Evolutionary conservation across 2,329 filamentous ascomycete genomes (phyloP), one percentile per base, ranked within the genome.

Genomic region (Aspergillus ibericus): DNA sequence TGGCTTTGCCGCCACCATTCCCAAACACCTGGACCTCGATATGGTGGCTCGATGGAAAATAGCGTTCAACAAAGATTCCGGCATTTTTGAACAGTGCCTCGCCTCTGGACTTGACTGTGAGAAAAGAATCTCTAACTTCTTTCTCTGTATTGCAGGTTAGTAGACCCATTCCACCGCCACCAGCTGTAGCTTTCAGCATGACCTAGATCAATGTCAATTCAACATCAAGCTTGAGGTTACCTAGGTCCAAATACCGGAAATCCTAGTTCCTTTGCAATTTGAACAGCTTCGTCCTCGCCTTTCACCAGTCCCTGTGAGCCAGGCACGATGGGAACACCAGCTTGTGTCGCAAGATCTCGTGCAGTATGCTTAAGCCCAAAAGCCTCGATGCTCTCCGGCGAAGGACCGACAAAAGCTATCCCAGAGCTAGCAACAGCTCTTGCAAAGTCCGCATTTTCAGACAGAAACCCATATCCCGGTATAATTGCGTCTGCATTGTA

Each of bases 11-110:
- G 66, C 87, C 82, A 53, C 86, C 86, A 70, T 96, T 92, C 44
- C 92, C 92, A 74, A 96, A 95, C 15, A 96, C 85, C 72, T 96
- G 92, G 5, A 96, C 90, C 75, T 96, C 92, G 58, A 96, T 90
- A 70, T 96, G 92, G 57, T 91, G 84, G 38, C 90, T 90, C 0
- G 87, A 85, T 16, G 88, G 83, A 68, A 93, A 91, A 72, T 91
- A 96, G 64, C 87, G 87, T 76, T 96, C 92, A 22, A 96, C 89
- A 60, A 96, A 85, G 79, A 96, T 89, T 5, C 91, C 90, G 66
- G 91, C 85, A 63, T 93, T 89, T 54, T 92, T 92, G 72, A 96
- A 96, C 0, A 92, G 87, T 1, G 89, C 89, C 59, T 85, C 80
- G 0, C 91, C 91, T 73, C 93, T 86, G 27, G 88, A 90, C 56